These are phyloP conservation scores for Ascochyta viciae-villosae DNA, from an alignment of 2,329 filamentous ascomycete genomes.

Conservation along the genomic window DNA sequence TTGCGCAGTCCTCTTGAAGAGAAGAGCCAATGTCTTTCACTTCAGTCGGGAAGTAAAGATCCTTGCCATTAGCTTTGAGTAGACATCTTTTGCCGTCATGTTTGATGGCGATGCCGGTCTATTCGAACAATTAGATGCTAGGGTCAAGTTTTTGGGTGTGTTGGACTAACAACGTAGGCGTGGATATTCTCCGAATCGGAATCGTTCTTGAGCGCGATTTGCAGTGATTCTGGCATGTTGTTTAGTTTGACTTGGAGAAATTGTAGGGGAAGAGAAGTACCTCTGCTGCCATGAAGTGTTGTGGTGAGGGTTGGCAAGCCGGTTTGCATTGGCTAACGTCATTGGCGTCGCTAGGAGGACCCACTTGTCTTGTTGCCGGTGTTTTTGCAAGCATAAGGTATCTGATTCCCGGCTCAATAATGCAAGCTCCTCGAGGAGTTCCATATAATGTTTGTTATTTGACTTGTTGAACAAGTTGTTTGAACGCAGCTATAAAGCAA, in stretches of 20 bases:
- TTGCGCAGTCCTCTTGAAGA: slow-evolving; percentile 16
- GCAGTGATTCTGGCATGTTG: slow-evolving; percentile 15
- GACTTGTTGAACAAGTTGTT: no score
- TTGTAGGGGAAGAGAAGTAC: not conserved
- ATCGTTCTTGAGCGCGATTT: slow-evolving; percentile 16
- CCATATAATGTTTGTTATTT: no score
- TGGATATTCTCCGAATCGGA: slow-evolving; percentile 11
- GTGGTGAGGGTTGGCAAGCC: slow-evolving; percentile 9
- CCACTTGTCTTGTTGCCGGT: slow-evolving; percentile 9
- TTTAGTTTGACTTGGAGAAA: not conserved
- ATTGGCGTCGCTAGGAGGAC: slow-evolving; percentile 15
- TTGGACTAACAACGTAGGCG: slow-evolving; percentile 11
- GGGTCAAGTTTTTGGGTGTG: no score
- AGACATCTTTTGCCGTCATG: slow-evolving; percentile 15
- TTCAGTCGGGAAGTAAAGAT: slow-evolving; percentile 14
- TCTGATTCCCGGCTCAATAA: no score
- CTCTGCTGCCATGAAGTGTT: not conserved
- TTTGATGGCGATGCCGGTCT: slow-evolving; percentile 16
- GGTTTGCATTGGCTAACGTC: slow-evolving; percentile 17
- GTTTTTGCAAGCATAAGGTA: not conserved
- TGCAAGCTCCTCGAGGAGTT: no score
- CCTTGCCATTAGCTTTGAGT: slow-evolving; percentile 11
- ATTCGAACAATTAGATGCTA: no score
- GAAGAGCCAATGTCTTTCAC: slow-evolving; percentile 16
- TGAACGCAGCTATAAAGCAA: not conserved